Conservation (phyloP, 768 basidiomycete species). For the Dacryopinax spathularia region DNA sequence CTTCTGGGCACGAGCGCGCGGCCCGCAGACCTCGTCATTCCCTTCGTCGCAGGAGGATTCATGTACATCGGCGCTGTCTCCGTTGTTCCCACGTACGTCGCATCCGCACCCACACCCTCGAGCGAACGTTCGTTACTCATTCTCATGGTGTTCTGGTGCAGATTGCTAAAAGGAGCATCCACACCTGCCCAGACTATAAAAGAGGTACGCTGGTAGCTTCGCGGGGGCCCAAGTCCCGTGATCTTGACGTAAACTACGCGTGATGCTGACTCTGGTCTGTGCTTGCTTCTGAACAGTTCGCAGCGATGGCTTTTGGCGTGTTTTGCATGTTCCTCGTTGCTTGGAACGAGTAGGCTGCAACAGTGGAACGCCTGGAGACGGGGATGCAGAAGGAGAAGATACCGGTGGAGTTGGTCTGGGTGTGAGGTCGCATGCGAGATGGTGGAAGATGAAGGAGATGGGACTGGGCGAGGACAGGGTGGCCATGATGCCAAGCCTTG, state of each 20-base stretch:
- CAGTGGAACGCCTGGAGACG: too few species aligned
- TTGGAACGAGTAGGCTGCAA: slow-evolving; percentile 33
- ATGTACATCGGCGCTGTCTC: slow-evolving; percentile 88
- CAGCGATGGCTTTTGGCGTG: slow-evolving; percentile 82
- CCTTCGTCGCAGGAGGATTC: slow-evolving; percentile 83
- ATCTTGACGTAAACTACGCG: neutral
- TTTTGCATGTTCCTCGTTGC: slow-evolving; percentile 84
- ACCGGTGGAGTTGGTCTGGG: too few species aligned
- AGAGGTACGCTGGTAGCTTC: slow-evolving; percentile 70
- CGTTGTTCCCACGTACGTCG: slow-evolving; percentile 71
- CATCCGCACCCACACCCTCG: neutral
- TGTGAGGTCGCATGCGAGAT: too few species aligned
- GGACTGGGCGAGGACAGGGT: too few species aligned
- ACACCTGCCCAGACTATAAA: slow-evolving; percentile 79
- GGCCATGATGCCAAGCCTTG: too few species aligned
- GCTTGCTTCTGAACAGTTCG: slow-evolving; percentile 47
- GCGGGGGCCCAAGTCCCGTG: neutral
- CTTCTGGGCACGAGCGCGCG: slow-evolving; percentile 72
- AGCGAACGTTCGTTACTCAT: slow-evolving; percentile 4
- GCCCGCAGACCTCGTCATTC: slow-evolving; percentile 71
- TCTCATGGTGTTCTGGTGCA: slow-evolving; percentile 21
- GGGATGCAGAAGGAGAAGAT: too few species aligned
- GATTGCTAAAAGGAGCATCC: slow-evolving; percentile 74
- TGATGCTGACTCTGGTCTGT: slow-evolving; percentile 9
- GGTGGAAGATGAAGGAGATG: too few species aligned